Percentiles rank a stretch among this genome's conserved stretches.
Conservation (phyloP, 176 grass and related monocot species). For the Aegilops tauschii region DNA sequence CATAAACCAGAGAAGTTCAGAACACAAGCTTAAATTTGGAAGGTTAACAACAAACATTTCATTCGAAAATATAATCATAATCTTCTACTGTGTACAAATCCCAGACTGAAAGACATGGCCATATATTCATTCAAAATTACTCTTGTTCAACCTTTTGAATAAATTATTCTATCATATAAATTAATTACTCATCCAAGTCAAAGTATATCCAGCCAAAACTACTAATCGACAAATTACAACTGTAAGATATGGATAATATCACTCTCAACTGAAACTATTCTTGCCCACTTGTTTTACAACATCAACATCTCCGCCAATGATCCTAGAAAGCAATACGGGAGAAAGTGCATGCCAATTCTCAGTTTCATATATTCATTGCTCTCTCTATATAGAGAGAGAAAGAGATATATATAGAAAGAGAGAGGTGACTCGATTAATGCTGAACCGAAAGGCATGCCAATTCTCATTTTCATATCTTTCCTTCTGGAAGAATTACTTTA, state of each 20-base stretch:
- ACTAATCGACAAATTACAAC: slow-evolving; percentile 46
- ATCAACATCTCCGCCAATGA: slow-evolving; percentile 35
- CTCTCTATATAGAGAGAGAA: background rate
- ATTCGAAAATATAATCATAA: background rate
- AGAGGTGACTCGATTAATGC: slow-evolving; percentile 13
- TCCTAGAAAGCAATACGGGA: slow-evolving; percentile 40
- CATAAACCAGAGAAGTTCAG: background rate
- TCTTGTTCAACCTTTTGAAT: background rate
- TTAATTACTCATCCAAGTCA: slow-evolving; percentile 16
- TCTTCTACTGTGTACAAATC: background rate
- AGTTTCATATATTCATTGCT: slow-evolving; percentile 35
- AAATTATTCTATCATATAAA: slow-evolving; percentile 12
- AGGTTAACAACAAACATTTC: background rate
- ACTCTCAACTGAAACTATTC: slow-evolving; percentile 33
- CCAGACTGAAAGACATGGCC: background rate
- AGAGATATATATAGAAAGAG: too few relatives aligned
- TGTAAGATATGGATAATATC: slow-evolving; percentile 15
- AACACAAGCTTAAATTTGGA: background rate
- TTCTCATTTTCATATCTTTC: slow-evolving; percentile 47
- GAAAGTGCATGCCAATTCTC: slow-evolving; percentile 22
- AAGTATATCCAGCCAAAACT: slow-evolving; percentile 20
- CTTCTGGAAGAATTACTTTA: slow-evolving; percentile 76
- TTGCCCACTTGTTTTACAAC: slow-evolving; percentile 48
- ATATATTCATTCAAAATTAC: background rate
- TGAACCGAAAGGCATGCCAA: slow-evolving; percentile 30